Conservation (phyloP, 352 stramenopile genomes). For the Phytophthora idaei region DNA sequence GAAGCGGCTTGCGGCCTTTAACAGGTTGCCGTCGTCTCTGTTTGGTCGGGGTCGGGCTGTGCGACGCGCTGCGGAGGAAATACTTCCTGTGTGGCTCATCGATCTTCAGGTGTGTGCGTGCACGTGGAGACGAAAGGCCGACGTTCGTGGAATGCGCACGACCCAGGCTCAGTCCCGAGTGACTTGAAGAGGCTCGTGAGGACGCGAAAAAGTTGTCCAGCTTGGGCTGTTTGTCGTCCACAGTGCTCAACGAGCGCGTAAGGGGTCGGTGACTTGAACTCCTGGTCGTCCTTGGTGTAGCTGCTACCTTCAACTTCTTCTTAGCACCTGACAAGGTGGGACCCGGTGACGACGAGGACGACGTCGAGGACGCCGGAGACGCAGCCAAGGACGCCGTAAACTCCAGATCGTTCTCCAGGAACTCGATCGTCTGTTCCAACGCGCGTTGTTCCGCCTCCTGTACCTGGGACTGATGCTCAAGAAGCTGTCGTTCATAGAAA, state of each 20-base stretch:
- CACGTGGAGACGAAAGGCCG: constrained; percentile 23
- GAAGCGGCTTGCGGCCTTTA: constrained; percentile 37
- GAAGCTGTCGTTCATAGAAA: constrained; percentile 52
- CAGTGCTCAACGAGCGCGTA: constrained; percentile 33
- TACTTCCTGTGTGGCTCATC: constrained; percentile 35
- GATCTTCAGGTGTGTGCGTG: constrained; percentile 27
- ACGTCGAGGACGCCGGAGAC: constrained; percentile 29
- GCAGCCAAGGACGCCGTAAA: constrained; percentile 38
- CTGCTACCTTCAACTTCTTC: constrained; percentile 10
- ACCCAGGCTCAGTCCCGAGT: constrained; percentile 24
- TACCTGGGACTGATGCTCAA: constrained; percentile 35
- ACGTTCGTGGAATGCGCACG: constrained; percentile 23
- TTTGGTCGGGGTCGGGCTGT: constrained; percentile 42
- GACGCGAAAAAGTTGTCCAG: constrained; percentile 49
- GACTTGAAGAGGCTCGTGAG: constrained; percentile 23
- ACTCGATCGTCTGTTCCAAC: constrained; percentile 59
- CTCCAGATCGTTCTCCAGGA: constrained; percentile 55
- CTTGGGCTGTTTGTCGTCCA: constrained; percentile 47
- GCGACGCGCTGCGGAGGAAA: constrained; percentile 41
- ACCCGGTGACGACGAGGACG: constrained; percentile 24
- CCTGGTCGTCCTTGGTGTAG: constrained; percentile 15
- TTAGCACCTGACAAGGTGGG: constrained; percentile 3
- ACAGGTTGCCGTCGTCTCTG: constrained; percentile 19
- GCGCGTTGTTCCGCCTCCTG: constrained; percentile 42
- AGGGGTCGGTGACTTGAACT: constrained; percentile 25